Conservation (phyloP, 345 rosid genomes). For the Salix suchowensis region DNA sequence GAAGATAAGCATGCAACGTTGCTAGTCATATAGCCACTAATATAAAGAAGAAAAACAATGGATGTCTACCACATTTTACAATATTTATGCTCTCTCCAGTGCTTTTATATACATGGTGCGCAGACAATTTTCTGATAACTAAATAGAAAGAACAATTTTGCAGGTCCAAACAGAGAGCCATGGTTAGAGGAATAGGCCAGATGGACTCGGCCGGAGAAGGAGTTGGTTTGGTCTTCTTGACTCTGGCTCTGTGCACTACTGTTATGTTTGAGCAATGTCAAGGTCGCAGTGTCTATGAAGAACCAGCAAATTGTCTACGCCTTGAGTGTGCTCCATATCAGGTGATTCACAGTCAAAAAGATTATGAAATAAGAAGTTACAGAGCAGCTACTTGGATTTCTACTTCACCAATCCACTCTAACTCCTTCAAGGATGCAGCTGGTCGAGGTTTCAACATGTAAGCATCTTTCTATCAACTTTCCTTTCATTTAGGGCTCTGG, state of each 20-base stretch:
- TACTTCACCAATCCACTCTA: not conserved
- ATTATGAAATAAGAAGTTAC: not conserved
- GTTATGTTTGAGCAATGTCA: not conserved
- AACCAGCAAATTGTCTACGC: not conserved
- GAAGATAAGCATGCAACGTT: not conserved
- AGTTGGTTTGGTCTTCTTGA: not conserved
- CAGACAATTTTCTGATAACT: not conserved
- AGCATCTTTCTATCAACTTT: not conserved
- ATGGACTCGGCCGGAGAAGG: not conserved
- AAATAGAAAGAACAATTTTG: too few species aligned
- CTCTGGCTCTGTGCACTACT: not conserved
- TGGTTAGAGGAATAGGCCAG: not conserved
- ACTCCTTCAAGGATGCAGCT: conserved; percentile 5
- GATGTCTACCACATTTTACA: not conserved
- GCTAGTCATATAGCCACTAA: not conserved
- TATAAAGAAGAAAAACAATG: not conserved
- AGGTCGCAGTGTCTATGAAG: not conserved
- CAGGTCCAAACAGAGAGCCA: not conserved
- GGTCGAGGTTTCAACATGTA: conserved; percentile 16
- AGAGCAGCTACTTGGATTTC: conserved; percentile 5
- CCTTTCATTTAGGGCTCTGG: not conserved
- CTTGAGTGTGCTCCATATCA: not conserved
- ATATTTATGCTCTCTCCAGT: not conserved
- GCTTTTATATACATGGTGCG: not conserved
- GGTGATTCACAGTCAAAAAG: not conserved